Evolutionary conservation across 2,329 filamentous ascomycete genomes (phyloP).

Genomic region (Trematosphaeria pertusa): DNA sequence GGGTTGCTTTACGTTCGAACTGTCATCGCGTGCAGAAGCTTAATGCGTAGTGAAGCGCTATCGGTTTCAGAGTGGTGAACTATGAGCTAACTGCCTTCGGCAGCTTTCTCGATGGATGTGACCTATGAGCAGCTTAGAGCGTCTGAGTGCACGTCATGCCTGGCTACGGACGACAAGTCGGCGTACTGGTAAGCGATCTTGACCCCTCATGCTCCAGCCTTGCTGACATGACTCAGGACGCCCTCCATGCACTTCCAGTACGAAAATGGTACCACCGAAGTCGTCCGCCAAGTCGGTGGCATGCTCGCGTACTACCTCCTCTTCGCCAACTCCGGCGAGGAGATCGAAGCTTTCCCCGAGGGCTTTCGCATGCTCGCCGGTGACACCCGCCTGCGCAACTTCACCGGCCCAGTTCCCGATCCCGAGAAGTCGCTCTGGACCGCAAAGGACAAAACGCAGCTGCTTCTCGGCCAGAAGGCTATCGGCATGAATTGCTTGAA

Average conservation of each 20-base stretch:
- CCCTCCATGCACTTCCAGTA: constrained; percentile 74
- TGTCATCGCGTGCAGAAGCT: constrained; percentile 14
- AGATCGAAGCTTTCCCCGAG: constrained; percentile 73
- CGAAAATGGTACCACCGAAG: constrained; percentile 67
- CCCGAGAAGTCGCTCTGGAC: constrained; percentile 75
- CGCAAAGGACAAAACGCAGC: constrained; percentile 69
- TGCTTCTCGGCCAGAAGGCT: constrained; percentile 76
- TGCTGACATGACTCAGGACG: constrained; percentile 49
- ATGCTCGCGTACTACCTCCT: constrained; percentile 77
- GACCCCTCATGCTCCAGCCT: neutral
- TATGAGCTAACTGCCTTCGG: constrained; percentile 27
- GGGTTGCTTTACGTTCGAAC: constrained; percentile 4
- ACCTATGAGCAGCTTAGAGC: constrained; percentile 66
- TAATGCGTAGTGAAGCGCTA: constrained; percentile 21
- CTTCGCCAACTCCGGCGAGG: constrained; percentile 60
- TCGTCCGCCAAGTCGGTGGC: constrained; percentile 65
- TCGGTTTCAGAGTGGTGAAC: constrained; percentile 22
- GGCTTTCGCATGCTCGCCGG: constrained; percentile 77
- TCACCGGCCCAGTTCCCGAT: constrained; percentile 65
- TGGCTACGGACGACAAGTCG: constrained; percentile 53
- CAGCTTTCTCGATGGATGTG: constrained; percentile 66
- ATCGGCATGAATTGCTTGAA: constrained; percentile 96
- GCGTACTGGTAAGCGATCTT: constrained; percentile 42
- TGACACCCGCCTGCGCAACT: constrained; percentile 64
- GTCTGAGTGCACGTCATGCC: constrained; percentile 75